These are phyloP conservation scores for Mucor irregularis DNA, from an alignment of 371 early-diverging fungal genomes.

Conservation along the genomic window DNA sequence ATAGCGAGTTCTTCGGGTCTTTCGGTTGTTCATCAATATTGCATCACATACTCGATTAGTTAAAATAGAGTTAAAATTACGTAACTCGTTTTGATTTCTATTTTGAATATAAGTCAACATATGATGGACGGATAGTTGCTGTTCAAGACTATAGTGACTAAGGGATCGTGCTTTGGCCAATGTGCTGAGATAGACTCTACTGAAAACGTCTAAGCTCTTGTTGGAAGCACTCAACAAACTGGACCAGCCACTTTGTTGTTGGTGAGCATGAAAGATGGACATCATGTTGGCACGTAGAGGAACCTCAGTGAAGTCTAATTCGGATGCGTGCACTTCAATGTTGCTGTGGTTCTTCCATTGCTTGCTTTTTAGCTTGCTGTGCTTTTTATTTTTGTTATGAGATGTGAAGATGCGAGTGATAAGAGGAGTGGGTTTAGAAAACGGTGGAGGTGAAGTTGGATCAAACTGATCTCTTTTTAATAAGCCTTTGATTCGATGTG, in stretches of 20 bases:
- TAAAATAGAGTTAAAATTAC: slow-evolving; percentile 5
- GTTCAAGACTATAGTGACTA: slow-evolving; percentile 12
- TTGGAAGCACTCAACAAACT: neutral
- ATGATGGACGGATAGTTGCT: slow-evolving; percentile 8
- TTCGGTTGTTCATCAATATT: slow-evolving; percentile 6
- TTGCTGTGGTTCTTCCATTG: neutral
- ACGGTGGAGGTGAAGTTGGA: neutral
- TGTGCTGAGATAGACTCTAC: slow-evolving; percentile 9
- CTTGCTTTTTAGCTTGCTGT: slow-evolving; percentile 1
- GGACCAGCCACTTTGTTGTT: slow-evolving; percentile 10
- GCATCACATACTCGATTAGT: slow-evolving; percentile 1
- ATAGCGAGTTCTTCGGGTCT: slow-evolving; percentile 18
- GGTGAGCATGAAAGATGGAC: slow-evolving; percentile 1
- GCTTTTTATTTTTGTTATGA: neutral
- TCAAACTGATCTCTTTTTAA: neutral
- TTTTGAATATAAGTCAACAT: neutral
- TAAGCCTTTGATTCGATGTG: slow-evolving; percentile 11
- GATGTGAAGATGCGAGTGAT: slow-evolving; percentile 13
- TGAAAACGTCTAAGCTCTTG: neutral
- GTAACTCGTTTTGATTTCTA: neutral
- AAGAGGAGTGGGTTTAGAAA: slow-evolving; percentile 4
- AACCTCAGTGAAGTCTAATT: neutral
- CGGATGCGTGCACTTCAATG: neutral
- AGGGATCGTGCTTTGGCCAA: slow-evolving; percentile 3
- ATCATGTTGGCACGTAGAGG: slow-evolving; percentile 9